Evolutionary conservation across 495 filamentous ascomycete genomes (phyloP).

Genomic region (Neurospora hispaniola): DNA sequence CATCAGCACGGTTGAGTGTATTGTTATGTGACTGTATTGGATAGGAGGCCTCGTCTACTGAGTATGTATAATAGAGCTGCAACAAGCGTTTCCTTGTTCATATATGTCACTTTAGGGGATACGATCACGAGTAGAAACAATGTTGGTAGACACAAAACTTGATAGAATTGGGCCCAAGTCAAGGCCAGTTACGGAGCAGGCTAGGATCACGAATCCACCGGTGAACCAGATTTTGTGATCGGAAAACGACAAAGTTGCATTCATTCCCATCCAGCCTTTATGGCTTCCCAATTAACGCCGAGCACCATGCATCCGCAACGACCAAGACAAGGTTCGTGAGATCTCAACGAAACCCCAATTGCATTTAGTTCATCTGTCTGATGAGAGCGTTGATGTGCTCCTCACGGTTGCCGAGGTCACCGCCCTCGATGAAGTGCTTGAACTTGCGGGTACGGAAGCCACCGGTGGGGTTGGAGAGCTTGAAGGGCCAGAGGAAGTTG

Average conservation of each 20-base stretch:
- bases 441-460: slow-evolving; percentile 95
- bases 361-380: slow-evolving; percentile 90
- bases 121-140: not conserved
- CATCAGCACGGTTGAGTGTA: not conserved
- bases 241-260: slow-evolving; percentile 18
- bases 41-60: not conserved
- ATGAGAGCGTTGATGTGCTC: slow-evolving; percentile 96
- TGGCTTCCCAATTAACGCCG: slow-evolving; percentile 21
- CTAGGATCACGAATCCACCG: slow-evolving; percentile 16
- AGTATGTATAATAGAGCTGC: not conserved
- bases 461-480: slow-evolving; percentile 93
- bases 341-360: slow-evolving; percentile 11
- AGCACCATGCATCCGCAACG: slow-evolving; percentile 27
- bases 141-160: not conserved
- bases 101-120: not conserved
- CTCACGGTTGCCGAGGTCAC: slow-evolving; percentile 96
- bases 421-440: slow-evolving; percentile 98
- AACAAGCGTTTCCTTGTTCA: not conserved
- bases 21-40: not conserved
- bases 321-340: slow-evolving; percentile 26
- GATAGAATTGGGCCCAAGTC: slow-evolving; percentile 15
- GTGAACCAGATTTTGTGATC: slow-evolving; percentile 10
- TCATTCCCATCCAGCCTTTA: slow-evolving; percentile 21
- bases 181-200: slow-evolving; percentile 10
- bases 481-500: slow-evolving; percentile 99